Base-by-base conservation (phyloP, 495 filamentous ascomycete genomes). In the Podospora tetraspora region DNA sequence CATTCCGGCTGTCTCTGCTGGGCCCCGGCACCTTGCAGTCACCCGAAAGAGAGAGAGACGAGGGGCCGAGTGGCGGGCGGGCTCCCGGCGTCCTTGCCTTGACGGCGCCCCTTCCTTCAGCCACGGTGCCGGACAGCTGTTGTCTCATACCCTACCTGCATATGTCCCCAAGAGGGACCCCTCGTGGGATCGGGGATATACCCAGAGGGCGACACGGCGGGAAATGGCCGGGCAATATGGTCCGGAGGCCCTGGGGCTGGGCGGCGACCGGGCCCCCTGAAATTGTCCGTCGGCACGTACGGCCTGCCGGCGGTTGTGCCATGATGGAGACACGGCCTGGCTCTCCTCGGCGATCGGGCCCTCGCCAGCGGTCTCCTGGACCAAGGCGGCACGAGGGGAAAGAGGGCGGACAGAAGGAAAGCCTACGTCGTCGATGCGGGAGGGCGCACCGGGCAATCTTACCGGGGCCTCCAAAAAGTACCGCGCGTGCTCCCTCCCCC, bases 121-220 rank as follows among this genome's bases (percentile, higher is more conserved):
- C 63, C 27, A 65, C 63, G 22, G 16, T 65, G 25, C 25, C 58
- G 29, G 65, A 66, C 65, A 60, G 57, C 65, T 66, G 65, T 43
- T n/a, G 65, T 66, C 65, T 66, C 65, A 66, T 66, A 66, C 65
- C 65, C 65, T 66, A 37, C 65, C 65, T 66, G 65, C 65, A 66
- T 27, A 61, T 30, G 60, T 22, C 22, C 57, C 64, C 61, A 21
- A 37, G 60, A n/a, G 59, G 22, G 59, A 29, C 22, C 59, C 23
- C 6, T 29, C 23, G 59, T 19, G 13, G 59, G 23, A 24, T n/a
- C 65, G 57, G 58, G 65, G 65, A 57, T 61, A 37, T 43, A 13
- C 65, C 65, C 65, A 27, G 32, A 59, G 29, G 34, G 34, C 43
- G 43, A 24, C 34, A 64, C 34, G n/a, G 57, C 58, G 32, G 25